Evolutionary conservation across 768 basidiomycete species (phyloP).

Genomic region (Tremella fuciformis): DNA sequence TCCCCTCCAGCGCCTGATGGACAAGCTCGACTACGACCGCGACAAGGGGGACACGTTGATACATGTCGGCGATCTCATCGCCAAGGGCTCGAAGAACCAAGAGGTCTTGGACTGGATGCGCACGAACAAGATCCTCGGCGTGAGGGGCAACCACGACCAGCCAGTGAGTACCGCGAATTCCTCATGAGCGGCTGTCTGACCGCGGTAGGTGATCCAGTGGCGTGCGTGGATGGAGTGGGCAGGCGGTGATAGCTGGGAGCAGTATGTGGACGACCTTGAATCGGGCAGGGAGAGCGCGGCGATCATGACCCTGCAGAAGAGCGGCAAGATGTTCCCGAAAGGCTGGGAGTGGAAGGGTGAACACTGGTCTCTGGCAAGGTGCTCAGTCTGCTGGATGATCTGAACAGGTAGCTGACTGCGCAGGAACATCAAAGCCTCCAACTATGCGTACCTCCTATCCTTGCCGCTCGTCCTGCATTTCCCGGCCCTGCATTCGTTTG

Average conservation of each 20-base stretch:
- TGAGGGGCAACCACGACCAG: conserved; percentile 94
- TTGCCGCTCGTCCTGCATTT: conserved; percentile 73
- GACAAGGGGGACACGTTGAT: conserved; percentile 64
- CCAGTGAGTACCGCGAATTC: conserved; percentile 22
- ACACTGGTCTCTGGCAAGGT: conserved; percentile 72
- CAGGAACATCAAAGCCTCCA: conserved; percentile 60
- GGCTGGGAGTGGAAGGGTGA: conserved; percentile 72
- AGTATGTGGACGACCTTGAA: conserved; percentile 32
- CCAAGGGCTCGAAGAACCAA: conserved; percentile 64
- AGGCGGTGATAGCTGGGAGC: conserved; percentile 61
- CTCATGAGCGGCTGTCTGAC: neutral
- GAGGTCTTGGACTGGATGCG: conserved; percentile 66
- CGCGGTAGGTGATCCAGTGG: conserved; percentile 72
- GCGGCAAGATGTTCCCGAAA: conserved; percentile 57
- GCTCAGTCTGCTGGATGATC: conserved; percentile 5
- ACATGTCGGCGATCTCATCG: conserved; percentile 77
- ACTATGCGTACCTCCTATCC: conserved; percentile 71
- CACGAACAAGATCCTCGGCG: conserved; percentile 65
- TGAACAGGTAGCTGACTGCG: neutral
- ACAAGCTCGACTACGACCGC: conserved; percentile 61
- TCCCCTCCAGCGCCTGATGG: conserved; percentile 64
- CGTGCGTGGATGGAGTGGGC: conserved; percentile 67
- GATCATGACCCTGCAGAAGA: conserved; percentile 50
- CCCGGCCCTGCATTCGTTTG: conserved; percentile 69
- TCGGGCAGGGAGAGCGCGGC: conserved; percentile 52